A percentile compares a stretch with the other conserved stretches of the same genome.
Evolutionary conservation across 768 basidiomycete species (phyloP).

Genomic region (Leccinum subgranulosum): DNA sequence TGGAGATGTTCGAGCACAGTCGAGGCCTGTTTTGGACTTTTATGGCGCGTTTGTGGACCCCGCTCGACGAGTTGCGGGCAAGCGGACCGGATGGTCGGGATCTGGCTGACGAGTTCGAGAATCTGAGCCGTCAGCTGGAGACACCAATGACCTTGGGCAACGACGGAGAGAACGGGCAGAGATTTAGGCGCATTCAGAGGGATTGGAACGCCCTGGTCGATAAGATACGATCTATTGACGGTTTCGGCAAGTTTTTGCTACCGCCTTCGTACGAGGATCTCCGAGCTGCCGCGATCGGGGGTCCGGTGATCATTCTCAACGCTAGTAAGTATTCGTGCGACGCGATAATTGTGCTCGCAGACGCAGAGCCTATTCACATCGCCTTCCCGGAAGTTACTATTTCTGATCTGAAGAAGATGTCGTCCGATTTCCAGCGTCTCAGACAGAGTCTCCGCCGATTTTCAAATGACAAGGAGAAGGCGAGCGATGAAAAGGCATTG

Average conservation of each 20-base stretch:
- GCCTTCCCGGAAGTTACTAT: constrained; percentile 8
- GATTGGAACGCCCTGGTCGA: constrained; percentile 26
- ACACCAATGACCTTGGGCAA: constrained; percentile 2
- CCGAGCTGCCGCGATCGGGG: constrained; percentile 15
- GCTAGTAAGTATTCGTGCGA: constrained; percentile 20
- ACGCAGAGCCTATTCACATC: constrained; percentile 10
- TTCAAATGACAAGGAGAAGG: not conserved
- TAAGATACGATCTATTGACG: constrained; percentile 25
- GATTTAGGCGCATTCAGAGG: constrained; percentile 19
- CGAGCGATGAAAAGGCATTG: constrained; percentile 3
- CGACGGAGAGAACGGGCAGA: constrained; percentile 10
- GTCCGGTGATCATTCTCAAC: constrained; percentile 35
- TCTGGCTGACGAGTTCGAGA: constrained; percentile 22
- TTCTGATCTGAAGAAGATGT: not conserved
- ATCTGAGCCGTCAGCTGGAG: constrained; percentile 20
- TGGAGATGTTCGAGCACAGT: constrained; percentile 37
- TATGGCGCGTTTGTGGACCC: constrained; percentile 21
- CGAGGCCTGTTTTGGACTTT: constrained; percentile 25
- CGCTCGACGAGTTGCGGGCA: constrained; percentile 22
- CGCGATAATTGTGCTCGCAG: constrained; percentile 15
- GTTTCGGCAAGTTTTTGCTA: constrained; percentile 21
- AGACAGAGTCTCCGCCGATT: not conserved
- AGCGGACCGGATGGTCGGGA: not conserved
- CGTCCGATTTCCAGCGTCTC: constrained; percentile 1
- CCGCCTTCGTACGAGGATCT: constrained; percentile 21